Base-by-base conservation (phyloP, 306 rosid species). In the Carpinus viminea region DNA sequence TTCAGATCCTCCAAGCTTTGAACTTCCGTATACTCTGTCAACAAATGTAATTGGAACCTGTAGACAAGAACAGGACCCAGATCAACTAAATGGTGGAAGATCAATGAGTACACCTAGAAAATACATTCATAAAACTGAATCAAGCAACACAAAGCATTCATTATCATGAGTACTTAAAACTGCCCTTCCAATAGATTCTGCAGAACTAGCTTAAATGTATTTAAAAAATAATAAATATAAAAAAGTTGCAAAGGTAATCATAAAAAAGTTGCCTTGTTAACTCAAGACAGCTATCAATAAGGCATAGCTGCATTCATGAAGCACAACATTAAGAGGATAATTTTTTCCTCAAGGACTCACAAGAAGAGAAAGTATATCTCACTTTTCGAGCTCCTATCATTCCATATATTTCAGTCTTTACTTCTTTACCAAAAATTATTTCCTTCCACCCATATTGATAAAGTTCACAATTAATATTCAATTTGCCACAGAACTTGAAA, bases 1-100 rank as follows among this genome's bases (percentile, higher is more conserved):
- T 85, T 95, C 98, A 12, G 98, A 95, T 83, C 98, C 98, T 75
- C 98, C 98, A 45, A 92, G 98, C 89, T 95, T 95, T 65, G 98
- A 95, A 86, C 91, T 92, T 80, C 98, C 98, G 54, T 72, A 92
- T 41, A 95, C 97, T 88, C 98, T 88, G 79, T 95, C 98, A 74
- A 92, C 98, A 80, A 95, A 95, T n/a, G 92, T 90, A 80, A 95
- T 95, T 75, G 98, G 98, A 79, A 95, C 98, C 97, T 92, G 90
- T 61, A 69, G 61, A 80, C 43, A 51, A 36, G 79, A 71, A 51
- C 17, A 65, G 11, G 54, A 68, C 55, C 24, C 59, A 8, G 65
- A 82, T 85, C 83, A 85, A 68, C 77, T 56, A 36, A 31, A 46
- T 73, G 71, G 79, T 62, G 57, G 74, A 79, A 18, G 4, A 17